Conservation (phyloP, 2,329 filamentous ascomycete species). For the Sphaerulina vaccinii region DNA sequence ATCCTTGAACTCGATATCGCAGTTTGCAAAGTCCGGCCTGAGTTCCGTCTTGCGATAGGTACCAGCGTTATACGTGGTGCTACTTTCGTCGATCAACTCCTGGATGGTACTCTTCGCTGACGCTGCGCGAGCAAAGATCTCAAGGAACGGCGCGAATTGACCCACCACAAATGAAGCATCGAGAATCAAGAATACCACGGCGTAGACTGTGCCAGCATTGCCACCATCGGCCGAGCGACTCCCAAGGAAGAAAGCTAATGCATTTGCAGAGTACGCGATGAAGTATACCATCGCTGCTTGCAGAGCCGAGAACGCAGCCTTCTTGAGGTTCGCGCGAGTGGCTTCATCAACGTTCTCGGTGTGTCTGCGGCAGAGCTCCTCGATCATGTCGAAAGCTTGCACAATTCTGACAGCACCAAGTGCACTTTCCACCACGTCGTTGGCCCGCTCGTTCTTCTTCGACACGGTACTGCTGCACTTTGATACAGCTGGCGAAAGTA, state of each 20-base stretch:
- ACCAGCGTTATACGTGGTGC: conserved; percentile 18
- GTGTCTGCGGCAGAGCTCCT: conserved; percentile 42
- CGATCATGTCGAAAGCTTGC: conserved; percentile 49
- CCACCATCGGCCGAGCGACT: conserved; percentile 32
- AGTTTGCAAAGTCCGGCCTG: conserved; percentile 23
- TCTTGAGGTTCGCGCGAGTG: conserved; percentile 41
- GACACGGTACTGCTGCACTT: conserved; percentile 42
- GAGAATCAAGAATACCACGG: conserved; percentile 63
- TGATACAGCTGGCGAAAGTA: conserved; percentile 45
- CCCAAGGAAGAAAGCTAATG: conserved; percentile 48
- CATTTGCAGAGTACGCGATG: conserved; percentile 47
- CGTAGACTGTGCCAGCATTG: conserved; percentile 56
- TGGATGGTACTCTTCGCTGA: conserved; percentile 50
- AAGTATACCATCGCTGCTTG: conserved; percentile 48
- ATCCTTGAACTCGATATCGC: conserved; percentile 39
- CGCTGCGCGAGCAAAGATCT: conserved; percentile 55
- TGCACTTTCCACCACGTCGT: conserved; percentile 47
- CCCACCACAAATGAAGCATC: conserved; percentile 65
- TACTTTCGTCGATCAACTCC: conserved; percentile 41
- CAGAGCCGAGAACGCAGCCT: conserved; percentile 42
- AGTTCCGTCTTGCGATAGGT: conserved; percentile 31
- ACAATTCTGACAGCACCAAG: conserved; percentile 49
- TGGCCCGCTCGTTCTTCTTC: conserved; percentile 43
- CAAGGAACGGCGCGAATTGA: conserved; percentile 62
- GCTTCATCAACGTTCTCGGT: conserved; percentile 37